Conservation (phyloP, 192 early-diverging fungal genomes). For the Cladochytrium replicatum region DNA sequence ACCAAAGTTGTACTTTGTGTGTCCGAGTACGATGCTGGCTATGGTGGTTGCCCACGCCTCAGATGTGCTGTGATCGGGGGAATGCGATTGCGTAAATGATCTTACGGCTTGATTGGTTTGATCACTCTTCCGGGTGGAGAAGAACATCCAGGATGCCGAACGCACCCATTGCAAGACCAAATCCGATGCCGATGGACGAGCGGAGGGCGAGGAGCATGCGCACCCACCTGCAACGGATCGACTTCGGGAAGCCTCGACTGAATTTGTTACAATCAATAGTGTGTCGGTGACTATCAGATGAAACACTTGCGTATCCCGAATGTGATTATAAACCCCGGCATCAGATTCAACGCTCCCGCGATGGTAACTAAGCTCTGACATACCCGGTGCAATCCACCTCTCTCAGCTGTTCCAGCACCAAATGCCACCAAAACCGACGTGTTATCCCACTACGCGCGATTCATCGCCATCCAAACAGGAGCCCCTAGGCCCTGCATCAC, state of each 20-base stretch:
- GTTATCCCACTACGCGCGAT: background rate
- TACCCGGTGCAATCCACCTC: background rate
- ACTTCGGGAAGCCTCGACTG: background rate
- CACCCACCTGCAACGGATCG: background rate
- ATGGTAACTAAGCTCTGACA: background rate
- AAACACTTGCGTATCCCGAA: background rate
- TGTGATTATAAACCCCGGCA: background rate
- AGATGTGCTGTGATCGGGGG: too few relatives aligned
- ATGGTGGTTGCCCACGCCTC: too few relatives aligned
- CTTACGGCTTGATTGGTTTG: too few relatives aligned
- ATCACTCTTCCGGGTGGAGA: too few relatives aligned
- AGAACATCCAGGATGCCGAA: background rate
- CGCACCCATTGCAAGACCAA: background rate
- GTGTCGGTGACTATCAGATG: too few relatives aligned
- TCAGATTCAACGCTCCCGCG: background rate
- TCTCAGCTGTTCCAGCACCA: too few relatives aligned
- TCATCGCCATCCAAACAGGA: background rate
- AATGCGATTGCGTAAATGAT: too few relatives aligned
- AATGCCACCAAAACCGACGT: too few relatives aligned
- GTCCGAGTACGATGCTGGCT: too few relatives aligned
- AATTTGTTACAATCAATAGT: too few relatives aligned
- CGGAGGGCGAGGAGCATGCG: background rate
- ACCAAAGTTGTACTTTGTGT: too few relatives aligned
- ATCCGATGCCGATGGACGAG: background rate
- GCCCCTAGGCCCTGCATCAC: background rate